Evolutionary conservation across 73 alveolate species (phyloP), one percentile per base, ranked within the genome.

Genomic region (Halteria grandinella): DNA sequence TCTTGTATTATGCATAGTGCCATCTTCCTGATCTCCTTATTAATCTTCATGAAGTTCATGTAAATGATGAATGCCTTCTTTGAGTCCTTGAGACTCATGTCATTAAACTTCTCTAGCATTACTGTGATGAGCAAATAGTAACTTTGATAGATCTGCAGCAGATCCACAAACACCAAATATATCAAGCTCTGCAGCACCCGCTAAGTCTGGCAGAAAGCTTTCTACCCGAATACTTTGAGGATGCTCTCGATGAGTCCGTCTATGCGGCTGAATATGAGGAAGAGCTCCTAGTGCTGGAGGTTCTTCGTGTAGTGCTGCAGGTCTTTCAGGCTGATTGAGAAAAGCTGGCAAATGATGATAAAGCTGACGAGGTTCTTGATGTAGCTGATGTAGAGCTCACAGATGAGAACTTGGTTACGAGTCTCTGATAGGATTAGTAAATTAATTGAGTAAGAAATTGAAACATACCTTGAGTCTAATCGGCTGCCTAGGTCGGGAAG

Each of bases 361-460:
- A 70, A 70, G 36, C 50, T 70, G 36, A 70, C 57, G 37, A 70
- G 49, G 37, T 17, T 33, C 21, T 48, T 50, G 5, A 70, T 70
- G 45, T 70, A 70, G 50, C 50, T 39, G 28, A 70, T 50, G 59
- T 70, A 70, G 25, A 70, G 52, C 12, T 70, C 72, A 21, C 72
- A 39, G 5, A 70, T 36, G 18, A 48, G 51, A 36, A 62, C n/a
- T 21, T 70, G 44, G 59, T 32, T 70, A 29, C 51, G 48, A 8
- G 11, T 36, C n/a, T 36, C 47, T 5, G 5, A 5, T 36, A 11
- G 11, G 47, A 7, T 36, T n/a, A n/a, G n/a, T n/a, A 57, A n/a
- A 11, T 57, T 41, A 57, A 28, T 11, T 4, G 4, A 12, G 23
- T 14, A 1, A 29, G 4, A 32, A 25, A 37, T 25, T 12, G 20